Conservation (phyloP, 108 stramenopile genomes). For the Skeletonema marinoi region DNA sequence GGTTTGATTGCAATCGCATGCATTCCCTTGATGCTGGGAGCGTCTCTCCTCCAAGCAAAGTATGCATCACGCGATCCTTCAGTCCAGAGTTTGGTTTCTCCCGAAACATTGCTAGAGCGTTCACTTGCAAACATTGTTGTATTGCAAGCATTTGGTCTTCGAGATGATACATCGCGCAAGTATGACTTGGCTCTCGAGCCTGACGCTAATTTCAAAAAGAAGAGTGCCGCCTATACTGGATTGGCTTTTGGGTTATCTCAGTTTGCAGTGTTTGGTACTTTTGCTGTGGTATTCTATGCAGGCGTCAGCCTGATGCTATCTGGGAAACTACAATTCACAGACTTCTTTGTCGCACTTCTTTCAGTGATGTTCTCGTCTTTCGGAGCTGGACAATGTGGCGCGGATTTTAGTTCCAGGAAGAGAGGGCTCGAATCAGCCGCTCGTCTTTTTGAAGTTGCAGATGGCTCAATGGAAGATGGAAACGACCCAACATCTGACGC, state of each 20-base stretch:
- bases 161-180: conserved; percentile 28
- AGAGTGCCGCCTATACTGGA: conserved; percentile 38
- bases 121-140: conserved; percentile 36
- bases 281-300: conserved; percentile 43
- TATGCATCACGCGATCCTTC: conserved; percentile 9
- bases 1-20: conserved; percentile 44
- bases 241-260: conserved; percentile 41
- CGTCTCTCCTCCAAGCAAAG: conserved; percentile 15
- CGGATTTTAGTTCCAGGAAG: conserved; percentile 36
- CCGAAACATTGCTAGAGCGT: conserved; percentile 34
- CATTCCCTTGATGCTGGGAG: conserved; percentile 35
- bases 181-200: conserved; percentile 33
- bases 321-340: conserved; percentile 28
- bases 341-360: conserved; percentile 47
- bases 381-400: conserved; percentile 49
- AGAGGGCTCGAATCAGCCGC: conserved; percentile 42
- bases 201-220: conserved; percentile 30
- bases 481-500: conserved; percentile 57
- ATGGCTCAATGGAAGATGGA: conserved; percentile 27
- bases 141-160: conserved; percentile 51
- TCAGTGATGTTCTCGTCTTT: conserved; percentile 43
- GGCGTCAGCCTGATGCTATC: conserved; percentile 39
- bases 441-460: conserved; percentile 45
- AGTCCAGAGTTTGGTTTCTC: background rate
- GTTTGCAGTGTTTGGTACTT: conserved; percentile 40